phyloP scores from a whole-genome alignment of 1,139 yeast species.

The Hansenula lynferdii region DNA sequence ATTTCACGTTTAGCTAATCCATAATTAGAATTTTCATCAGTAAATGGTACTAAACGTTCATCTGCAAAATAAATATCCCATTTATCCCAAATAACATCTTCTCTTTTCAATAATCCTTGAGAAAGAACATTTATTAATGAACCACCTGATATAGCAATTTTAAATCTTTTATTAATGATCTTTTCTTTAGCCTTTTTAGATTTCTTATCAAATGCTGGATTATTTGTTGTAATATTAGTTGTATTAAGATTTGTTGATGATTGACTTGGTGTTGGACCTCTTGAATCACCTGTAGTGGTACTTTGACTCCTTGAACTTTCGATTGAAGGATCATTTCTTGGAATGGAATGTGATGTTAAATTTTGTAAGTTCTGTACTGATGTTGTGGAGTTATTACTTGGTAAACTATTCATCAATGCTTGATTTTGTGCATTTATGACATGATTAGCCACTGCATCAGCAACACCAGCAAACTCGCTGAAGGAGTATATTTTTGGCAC shows the following conservation, averaged over 20 bases:
- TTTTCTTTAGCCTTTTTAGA: conserved; percentile 37
- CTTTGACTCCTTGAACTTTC: background rate
- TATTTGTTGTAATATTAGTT: conserved; percentile 22
- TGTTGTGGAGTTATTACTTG: conserved; percentile 7
- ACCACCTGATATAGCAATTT: conserved; percentile 91
- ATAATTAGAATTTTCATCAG: conserved; percentile 78
- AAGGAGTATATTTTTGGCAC: conserved; percentile 91
- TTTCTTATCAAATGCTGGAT: conserved; percentile 14
- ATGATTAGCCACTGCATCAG: conserved; percentile 92
- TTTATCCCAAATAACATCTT: conserved; percentile 81
- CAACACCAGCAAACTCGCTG: conserved; percentile 84
- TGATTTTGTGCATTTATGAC: conserved; percentile 74
- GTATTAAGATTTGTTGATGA: background rate
- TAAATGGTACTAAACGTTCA: conserved; percentile 90
- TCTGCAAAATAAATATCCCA: conserved; percentile 98
- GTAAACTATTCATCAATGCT: conserved; percentile 19
- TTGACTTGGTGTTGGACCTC: background rate
- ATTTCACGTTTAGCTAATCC: conserved; percentile 83
- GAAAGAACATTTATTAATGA: conserved; percentile 80
- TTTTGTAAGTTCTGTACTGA: conserved; percentile 3
- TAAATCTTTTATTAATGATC: conserved; percentile 62
- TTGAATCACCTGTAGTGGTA: background rate
- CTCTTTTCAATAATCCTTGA: conserved; percentile 74
- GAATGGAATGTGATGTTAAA: conserved; percentile 6
- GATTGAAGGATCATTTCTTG: background rate